Percentiles rank a stretch among this genome's conserved stretches.
phyloP scores from a whole-genome alignment of 2,329 filamentous ascomycete genomes.

The Akanthomyces muscarius region DNA sequence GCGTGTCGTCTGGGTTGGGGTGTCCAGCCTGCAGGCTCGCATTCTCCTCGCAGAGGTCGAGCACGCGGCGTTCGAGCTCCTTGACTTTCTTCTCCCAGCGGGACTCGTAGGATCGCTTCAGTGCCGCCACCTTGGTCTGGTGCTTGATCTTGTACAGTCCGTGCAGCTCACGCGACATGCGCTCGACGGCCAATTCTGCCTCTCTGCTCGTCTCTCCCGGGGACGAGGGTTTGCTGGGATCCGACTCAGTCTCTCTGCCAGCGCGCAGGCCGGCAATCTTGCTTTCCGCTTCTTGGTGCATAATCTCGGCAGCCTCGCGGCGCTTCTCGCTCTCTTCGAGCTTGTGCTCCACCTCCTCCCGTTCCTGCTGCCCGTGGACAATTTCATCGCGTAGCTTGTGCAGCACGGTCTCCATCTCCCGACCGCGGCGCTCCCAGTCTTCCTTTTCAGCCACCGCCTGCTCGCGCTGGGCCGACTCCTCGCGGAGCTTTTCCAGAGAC shows the following conservation, averaged over 20 bases:
- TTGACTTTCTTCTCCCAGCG: slow-evolving; percentile 85
- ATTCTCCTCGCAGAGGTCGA: slow-evolving; percentile 68
- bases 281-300: slow-evolving; percentile 71
- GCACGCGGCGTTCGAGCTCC: slow-evolving; percentile 70
- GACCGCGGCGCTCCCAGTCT: slow-evolving; percentile 77
- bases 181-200: slow-evolving; percentile 81
- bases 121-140: slow-evolving; percentile 87
- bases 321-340: slow-evolving; percentile 74
- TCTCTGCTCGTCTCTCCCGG: slow-evolving; percentile 43
- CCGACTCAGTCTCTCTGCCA: slow-evolving; percentile 45
- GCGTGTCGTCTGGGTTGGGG: slow-evolving; percentile 46
- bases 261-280: slow-evolving; percentile 71
- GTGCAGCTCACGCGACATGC: slow-evolving; percentile 91
- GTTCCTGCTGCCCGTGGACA: slow-evolving; percentile 70
- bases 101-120: slow-evolving; percentile 80
- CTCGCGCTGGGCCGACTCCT: slow-evolving; percentile 68
- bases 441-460: slow-evolving; percentile 70
- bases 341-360: slow-evolving; percentile 71
- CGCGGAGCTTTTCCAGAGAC: slow-evolving; percentile 76
- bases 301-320: slow-evolving; percentile 67
- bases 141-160: slow-evolving; percentile 95
- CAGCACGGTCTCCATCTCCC: slow-evolving; percentile 80
- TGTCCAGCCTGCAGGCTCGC: slow-evolving; percentile 64
- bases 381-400: slow-evolving; percentile 79
- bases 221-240: neutral